Base-by-base conservation (phyloP, 208 protist species). In the Entamoeba dispar region DNA sequence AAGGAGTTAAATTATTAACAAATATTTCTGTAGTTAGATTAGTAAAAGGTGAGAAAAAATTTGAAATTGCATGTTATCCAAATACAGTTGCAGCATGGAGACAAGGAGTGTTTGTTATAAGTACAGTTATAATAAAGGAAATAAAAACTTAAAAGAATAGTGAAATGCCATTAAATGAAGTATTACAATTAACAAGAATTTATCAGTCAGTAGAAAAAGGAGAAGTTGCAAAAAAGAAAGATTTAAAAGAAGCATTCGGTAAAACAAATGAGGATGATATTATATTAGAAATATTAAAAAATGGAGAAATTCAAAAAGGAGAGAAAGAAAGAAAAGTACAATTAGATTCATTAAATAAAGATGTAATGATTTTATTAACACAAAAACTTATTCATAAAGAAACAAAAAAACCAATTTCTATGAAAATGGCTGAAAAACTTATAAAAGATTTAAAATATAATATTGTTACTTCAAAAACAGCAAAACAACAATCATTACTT, bases 11-110 rank as follows among this genome's bases (percentile, higher is more conserved):
- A 6, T 49, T 50, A 6, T 14, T 92, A 15, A 92, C 91, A 43
- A 92, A 92, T 43, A 61, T 92, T 38, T n/a, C 34, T 47, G 34
- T 92, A 43, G 91, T 92, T 38, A 92, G n/a, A 7, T 15, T 92
- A 15, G 38, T n/a, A 43, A 92, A 92, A 92, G 34, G 34, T 43
- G 34, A 43, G 4, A 92, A 92, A 43, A 92, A 92, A 92, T 92
- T 92, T 43, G 91, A 92, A 43, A 43, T 92, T 7, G 91, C 91
- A 77, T 92, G 91, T 92, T 92, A 92, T 43, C 91, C 91, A 92
- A 92, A 92, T 43, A 92, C 52, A 92, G 91, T 92, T 17, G 6
- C 52, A 47, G 22, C 91, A 17, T 92, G 91, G 91, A n/a, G 91
- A 47, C 52, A 92, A 92, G 91, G 91, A 6, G 34, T 92, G 91